Evolutionary conservation across 2,329 filamentous ascomycete species (phyloP), one percentile per base, ranked within the genome.

Genomic region (Chrysosphaeria jannelii): DNA sequence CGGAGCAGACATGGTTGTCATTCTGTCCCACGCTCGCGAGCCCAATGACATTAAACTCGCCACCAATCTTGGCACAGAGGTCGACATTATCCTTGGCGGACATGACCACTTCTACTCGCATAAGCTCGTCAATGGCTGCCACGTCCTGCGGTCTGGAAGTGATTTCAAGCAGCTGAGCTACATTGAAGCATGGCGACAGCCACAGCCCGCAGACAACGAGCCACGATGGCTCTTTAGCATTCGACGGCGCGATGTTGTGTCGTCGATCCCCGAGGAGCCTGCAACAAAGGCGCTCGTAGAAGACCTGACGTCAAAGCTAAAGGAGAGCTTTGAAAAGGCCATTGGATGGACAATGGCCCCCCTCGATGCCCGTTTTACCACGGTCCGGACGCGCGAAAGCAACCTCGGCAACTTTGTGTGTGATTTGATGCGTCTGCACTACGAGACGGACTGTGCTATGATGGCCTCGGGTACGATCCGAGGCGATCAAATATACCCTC

Each of bases 131-230:
- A 78, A 79, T 29, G 68, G 67, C 6, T 72, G 62, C 1, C 78
- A 90, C 35, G 60, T 89, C 3, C 48, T 91, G n/a, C 61, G 79
- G 2, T 88, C 74, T 0, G 78, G 79, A 1, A 75, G 67, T 10
- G 79, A 91, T 40, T 91, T 90, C 46, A 88, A 85, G 44, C 72
- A 91, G 39, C 49, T 90, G 16, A 85, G 72, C 38, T 89, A 89
- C 37, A 57, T 91, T 24, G 74, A 89, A 40, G 70, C 62, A 2
- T 59, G 72, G 33, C 53, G 60, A 12, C 61, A 55, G 30, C 27
- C 39, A 21, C 9, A 35, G 31, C 39, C 16, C 7, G 16, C 16
- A n/a, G n/a, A 10, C n/a, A n/a, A 7, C 7, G 16, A 13, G 8
- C 10, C 13, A 3, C 20, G 6, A 8, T 28, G 76, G 76, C 61